These are phyloP conservation scores for Diplocarpon mali DNA, from an alignment of 2,329 filamentous ascomycete species.

Conservation along the genomic window DNA sequence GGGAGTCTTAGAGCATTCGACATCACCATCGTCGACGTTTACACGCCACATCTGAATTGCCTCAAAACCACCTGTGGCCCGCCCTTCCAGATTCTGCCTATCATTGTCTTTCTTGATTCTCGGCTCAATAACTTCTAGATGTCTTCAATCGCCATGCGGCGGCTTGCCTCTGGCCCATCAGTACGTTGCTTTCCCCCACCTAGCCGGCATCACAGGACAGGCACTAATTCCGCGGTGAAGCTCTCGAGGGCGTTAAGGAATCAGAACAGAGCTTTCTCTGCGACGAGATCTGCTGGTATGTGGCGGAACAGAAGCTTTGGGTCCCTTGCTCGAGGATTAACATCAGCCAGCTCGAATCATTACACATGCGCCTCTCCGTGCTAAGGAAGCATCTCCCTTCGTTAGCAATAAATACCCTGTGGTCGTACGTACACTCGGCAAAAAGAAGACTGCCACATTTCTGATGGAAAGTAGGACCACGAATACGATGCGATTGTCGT, in stretches of 20 bases:
- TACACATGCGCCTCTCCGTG: conserved; percentile 73
- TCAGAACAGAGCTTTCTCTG: conserved; percentile 73
- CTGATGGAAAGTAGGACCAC: conserved; percentile 56
- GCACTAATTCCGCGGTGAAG: conserved; percentile 19
- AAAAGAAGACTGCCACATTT: conserved; percentile 1
- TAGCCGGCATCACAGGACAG: conserved; percentile 1
- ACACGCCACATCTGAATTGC: conserved; percentile 8
- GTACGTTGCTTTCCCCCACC: conserved; percentile 33
- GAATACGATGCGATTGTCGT: conserved; percentile 97
- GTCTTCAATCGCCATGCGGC: conserved; percentile 54
- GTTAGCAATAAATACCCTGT: conserved; percentile 88
- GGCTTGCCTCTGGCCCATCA: conserved; percentile 43
- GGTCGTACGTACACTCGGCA: conserved; percentile 46
- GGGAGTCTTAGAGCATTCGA: conserved; percentile 10
- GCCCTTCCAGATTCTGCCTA: background rate
- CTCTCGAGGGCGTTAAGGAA: conserved; percentile 35
- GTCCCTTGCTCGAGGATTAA: conserved; percentile 11
- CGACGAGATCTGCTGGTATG: conserved; percentile 69
- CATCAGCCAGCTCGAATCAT: conserved; percentile 62
- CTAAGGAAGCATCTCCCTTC: conserved; percentile 84
- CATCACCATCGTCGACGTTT: conserved; percentile 10
- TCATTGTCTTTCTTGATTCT: conserved; percentile 11
- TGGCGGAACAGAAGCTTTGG: conserved; percentile 2
- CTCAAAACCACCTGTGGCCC: conserved; percentile 4
- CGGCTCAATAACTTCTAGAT: conserved; percentile 33